Percentiles rank a stretch among this genome's conserved stretches.
phyloP scores from a whole-genome alignment of 257 asterid species.

The Schizonepeta tenuifolia region DNA sequence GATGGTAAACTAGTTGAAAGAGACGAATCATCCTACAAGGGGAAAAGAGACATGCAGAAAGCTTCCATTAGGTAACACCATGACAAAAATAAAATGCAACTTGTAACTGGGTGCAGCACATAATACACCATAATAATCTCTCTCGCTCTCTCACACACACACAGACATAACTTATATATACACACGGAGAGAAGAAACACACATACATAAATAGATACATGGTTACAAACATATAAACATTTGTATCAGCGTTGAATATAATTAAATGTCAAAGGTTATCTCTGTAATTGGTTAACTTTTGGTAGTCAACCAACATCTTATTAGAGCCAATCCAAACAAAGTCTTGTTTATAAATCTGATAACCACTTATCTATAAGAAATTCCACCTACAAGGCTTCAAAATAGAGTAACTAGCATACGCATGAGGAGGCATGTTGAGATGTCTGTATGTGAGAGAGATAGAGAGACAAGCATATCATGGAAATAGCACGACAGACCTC shows the following conservation, averaged over 20 bases:
- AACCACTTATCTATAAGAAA: too few species aligned
- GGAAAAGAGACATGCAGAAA: conserved; percentile 30
- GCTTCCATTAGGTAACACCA: conserved; percentile 37
- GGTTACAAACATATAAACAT: neutral
- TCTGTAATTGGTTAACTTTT: too few species aligned
- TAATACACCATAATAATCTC: conserved; percentile 10
- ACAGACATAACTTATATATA: neutral
- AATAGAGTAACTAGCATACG: too few species aligned
- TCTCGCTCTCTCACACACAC: conserved; percentile 11
- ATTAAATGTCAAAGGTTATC: too few species aligned
- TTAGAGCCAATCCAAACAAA: too few species aligned
- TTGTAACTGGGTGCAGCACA: conserved; percentile 6
- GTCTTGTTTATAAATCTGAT: too few species aligned
- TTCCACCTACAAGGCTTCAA: too few species aligned
- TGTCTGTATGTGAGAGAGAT: too few species aligned
- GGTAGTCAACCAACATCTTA: too few species aligned
- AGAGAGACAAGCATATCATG: too few species aligned
- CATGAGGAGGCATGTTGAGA: too few species aligned
- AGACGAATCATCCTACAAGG: conserved; percentile 63
- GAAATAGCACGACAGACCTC: too few species aligned
- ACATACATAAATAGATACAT: neutral
- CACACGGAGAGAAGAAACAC: neutral
- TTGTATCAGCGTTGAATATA: neutral
- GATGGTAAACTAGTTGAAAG: conserved; percentile 48
- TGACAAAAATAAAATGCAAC: conserved; percentile 25